These are phyloP conservation scores for Blastomyces gilchristii DNA, from an alignment of 2,329 filamentous ascomycete species.

Conservation along the genomic window DNA sequence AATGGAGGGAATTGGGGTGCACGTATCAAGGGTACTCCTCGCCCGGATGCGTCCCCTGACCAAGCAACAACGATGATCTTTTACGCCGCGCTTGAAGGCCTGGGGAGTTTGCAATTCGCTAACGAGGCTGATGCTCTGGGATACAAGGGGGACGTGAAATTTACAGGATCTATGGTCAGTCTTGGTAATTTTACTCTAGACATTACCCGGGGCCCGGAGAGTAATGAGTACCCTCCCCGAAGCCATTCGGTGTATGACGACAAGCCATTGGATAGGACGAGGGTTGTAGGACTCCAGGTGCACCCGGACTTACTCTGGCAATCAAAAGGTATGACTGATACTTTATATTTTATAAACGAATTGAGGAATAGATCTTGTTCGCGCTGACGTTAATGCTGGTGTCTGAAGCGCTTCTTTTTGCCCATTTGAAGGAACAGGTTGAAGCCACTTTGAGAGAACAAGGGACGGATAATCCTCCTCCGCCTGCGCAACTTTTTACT, in stretches of 20 bases:
- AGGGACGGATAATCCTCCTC: conserved; percentile 58
- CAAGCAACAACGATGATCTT: conserved; percentile 71
- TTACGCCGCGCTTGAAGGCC: conserved; percentile 70
- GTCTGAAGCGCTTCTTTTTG: conserved; percentile 46
- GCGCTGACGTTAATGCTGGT: conserved; percentile 7
- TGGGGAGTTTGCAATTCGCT: conserved; percentile 54
- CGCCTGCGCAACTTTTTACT: conserved; percentile 76
- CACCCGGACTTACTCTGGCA: conserved; percentile 71
- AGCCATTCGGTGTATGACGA: conserved; percentile 54
- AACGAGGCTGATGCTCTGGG: conserved; percentile 45
- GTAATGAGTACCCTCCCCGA: conserved; percentile 47
- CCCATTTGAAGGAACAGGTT: conserved; percentile 53
- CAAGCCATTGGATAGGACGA: conserved; percentile 64
- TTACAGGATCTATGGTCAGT: conserved; percentile 59
- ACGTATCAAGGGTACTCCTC: conserved; percentile 69
- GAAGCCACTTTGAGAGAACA: conserved; percentile 50
- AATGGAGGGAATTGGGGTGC: conserved; percentile 89
- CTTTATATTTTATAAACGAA: background rate
- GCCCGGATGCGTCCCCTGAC: conserved; percentile 55
- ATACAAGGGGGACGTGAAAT: conserved; percentile 51
- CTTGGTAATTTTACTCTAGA: conserved; percentile 73
- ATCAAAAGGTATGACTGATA: conserved; percentile 48
- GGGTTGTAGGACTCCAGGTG: conserved; percentile 61
- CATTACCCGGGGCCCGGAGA: conserved; percentile 60
- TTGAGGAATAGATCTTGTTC: background rate